Conservation (phyloP, 148 eudicot genomes). For the Rhododendron mucronatum region DNA sequence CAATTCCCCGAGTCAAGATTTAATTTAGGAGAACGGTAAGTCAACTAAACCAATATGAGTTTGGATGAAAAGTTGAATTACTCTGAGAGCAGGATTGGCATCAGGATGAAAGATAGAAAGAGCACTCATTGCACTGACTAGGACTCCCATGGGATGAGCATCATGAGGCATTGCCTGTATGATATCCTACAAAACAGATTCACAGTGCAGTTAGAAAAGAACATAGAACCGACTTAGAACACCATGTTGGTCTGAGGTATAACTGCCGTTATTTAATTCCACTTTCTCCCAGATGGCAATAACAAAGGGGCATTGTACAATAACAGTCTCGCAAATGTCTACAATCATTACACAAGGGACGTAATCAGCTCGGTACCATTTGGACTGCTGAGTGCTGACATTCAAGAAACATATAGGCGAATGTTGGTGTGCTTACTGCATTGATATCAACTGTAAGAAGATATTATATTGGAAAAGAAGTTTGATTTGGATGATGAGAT, state of each 20-base stretch:
- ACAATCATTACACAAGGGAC: not conserved
- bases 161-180: constrained; percentile 98
- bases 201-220: not conserved
- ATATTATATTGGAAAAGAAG: not conserved
- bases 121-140: constrained; percentile 93
- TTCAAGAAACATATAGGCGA: not conserved
- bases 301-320: not conserved
- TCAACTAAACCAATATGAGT: not conserved
- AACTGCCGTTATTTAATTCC: too few species aligned
- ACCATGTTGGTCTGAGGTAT: not conserved
- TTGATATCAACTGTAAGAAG: not conserved
- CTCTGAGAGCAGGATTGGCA: constrained; percentile 99
- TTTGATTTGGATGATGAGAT: not conserved
- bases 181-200: constrained; percentile 60
- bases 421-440: not conserved
- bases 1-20: not conserved
- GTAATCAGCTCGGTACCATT: not conserved
- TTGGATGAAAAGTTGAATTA: constrained; percentile 30
- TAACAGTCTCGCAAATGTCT: not conserved
- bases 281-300: not conserved
- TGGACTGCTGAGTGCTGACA: not conserved
- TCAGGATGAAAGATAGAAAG: constrained; percentile 95
- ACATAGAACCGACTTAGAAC: not conserved
- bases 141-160: constrained; percentile 99
- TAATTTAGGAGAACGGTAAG: not conserved